Conservation (phyloP, 345 rosid species). For the Linum tenue region DNA sequence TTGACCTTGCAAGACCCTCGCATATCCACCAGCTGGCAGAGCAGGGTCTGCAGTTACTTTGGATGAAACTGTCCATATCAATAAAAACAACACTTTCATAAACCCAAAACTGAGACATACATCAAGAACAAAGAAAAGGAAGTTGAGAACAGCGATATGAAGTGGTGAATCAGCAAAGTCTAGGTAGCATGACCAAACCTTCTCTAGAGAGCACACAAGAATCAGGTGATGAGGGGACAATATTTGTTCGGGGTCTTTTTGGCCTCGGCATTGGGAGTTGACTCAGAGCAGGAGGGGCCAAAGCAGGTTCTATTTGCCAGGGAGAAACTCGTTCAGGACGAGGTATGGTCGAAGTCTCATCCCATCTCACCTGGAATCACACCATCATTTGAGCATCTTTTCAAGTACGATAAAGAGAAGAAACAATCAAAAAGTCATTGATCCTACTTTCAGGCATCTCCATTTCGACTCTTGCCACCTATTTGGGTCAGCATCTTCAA, state of each 20-base stretch:
- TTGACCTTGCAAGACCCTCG: constrained; percentile 82
- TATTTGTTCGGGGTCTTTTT: constrained; percentile 51
- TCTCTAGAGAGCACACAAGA: constrained; percentile 51
- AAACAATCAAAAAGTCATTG: not conserved
- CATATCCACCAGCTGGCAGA: constrained; percentile 36
- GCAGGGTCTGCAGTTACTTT: constrained; percentile 43
- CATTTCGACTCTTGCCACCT: constrained; percentile 67
- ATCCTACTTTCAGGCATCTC: constrained; percentile 73
- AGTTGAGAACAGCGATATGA: not conserved
- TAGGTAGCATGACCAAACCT: constrained; percentile 29
- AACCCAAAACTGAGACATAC: not conserved
- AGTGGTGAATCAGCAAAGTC: not conserved
- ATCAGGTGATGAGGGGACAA: constrained; percentile 46
- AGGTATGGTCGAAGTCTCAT: constrained; percentile 55
- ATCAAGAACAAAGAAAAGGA: not conserved
- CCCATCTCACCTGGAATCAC: constrained; percentile 67
- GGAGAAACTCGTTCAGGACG: constrained; percentile 89
- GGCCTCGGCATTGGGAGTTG: constrained; percentile 51
- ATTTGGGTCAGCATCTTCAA: constrained; percentile 46
- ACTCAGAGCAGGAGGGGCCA: constrained; percentile 63
- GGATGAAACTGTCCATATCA: constrained; percentile 24
- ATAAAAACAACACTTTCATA: not conserved
- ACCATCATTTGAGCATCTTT: constrained; percentile 10
- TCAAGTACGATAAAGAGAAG: not conserved
- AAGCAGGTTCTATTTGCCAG: constrained; percentile 78